phyloP scores from a whole-genome alignment of 257 asterid species.

The Striga asiatica region DNA sequence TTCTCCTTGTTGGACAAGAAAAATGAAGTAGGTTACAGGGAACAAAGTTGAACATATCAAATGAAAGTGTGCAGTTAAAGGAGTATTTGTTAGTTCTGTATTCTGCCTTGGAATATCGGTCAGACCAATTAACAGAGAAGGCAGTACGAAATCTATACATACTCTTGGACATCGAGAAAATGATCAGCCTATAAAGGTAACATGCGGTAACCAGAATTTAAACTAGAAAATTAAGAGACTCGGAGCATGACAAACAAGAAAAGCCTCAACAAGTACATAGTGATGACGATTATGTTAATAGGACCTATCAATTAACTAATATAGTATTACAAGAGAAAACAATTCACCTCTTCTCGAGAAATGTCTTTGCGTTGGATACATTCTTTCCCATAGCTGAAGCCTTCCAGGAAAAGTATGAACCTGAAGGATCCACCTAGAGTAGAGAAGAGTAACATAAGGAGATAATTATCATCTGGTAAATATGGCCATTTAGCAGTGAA shows the following conservation, averaged over 20 bases:
- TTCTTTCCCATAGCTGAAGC: slow-evolving; percentile 99
- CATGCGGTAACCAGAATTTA: background rate
- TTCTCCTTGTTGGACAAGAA: background rate
- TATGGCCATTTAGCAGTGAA: background rate
- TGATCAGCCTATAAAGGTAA: background rate
- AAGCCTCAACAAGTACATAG: too few relatives aligned
- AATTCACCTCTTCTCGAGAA: slow-evolving; percentile 83
- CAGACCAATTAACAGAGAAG: background rate
- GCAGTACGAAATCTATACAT: background rate
- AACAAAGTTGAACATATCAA: background rate
- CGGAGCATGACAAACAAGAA: background rate
- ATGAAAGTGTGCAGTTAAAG: background rate
- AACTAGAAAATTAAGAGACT: too few relatives aligned
- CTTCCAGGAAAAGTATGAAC: slow-evolving; percentile 98
- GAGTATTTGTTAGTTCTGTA: background rate
- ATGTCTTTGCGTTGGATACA: slow-evolving; percentile 96
- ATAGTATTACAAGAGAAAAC: background rate
- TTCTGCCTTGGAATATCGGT: background rate
- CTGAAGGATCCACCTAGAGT: slow-evolving; percentile 91
- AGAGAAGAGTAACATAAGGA: background rate
- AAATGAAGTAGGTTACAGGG: background rate
- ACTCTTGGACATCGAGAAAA: background rate
- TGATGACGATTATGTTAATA: background rate
- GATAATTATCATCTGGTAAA: too few relatives aligned
- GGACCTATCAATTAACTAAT: slow-evolving; percentile 10